phyloP scores from a whole-genome alignment of 1,284 basidiomycete genomes.

The Schizopora paradoxa region DNA sequence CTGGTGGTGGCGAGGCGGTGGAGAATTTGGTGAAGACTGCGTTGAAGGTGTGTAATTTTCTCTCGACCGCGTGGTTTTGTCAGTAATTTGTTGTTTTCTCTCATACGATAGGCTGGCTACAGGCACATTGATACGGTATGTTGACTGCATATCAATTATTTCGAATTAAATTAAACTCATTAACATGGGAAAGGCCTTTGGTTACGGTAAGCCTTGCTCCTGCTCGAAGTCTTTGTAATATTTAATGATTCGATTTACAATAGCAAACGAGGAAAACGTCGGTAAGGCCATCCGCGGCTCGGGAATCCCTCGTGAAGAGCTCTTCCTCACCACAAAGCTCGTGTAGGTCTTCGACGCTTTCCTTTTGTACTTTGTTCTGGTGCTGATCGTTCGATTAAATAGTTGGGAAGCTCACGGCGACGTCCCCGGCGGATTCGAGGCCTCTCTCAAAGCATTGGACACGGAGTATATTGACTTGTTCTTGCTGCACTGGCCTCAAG shows the following conservation, averaged over 20 bases:
- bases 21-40: constrained; percentile 1
- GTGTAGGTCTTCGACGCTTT: constrained; percentile 24
- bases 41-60: constrained; percentile 6
- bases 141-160: neutral
- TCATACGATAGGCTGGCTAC: constrained; percentile 13
- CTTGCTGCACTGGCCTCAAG: constrained; percentile 61
- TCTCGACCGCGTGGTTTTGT: no score
- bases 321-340: constrained; percentile 47
- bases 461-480: constrained; percentile 68
- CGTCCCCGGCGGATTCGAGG: constrained; percentile 47
- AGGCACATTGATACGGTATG: constrained; percentile 20
- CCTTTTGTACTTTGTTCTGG: neutral
- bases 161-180: neutral
- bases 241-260: neutral
- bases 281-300: constrained; percentile 45
- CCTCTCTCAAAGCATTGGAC: constrained; percentile 50
- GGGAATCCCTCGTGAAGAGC: constrained; percentile 39
- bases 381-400: constrained; percentile 16
- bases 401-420: constrained; percentile 37
- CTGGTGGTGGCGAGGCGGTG: neutral
- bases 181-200: constrained; percentile 16
- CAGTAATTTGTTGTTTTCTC: neutral
- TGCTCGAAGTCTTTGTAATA: neutral
- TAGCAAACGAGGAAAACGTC: constrained; percentile 43
- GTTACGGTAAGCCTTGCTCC: constrained; percentile 18